Conservation (phyloP, 352 stramenopile genomes). For the Phytopythium aichiense region DNA sequence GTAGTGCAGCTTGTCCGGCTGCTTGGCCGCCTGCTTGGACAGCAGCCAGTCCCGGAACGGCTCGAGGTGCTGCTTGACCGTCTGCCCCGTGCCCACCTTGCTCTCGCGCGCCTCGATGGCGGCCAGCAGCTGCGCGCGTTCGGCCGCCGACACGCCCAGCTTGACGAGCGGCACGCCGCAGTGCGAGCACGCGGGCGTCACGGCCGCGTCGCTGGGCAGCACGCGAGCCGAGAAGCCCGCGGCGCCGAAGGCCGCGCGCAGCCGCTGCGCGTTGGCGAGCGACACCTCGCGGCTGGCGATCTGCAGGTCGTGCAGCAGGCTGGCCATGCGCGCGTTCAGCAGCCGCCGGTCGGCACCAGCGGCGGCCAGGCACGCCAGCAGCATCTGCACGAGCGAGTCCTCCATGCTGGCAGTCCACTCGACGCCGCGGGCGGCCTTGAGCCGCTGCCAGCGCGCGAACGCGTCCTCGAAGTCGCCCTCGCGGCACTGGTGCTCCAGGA, state of each 20-base stretch:
- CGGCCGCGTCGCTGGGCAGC: conserved; percentile 35
- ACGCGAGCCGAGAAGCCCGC: conserved; percentile 27
- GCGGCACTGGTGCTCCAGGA: conserved; percentile 51
- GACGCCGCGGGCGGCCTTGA: conserved; percentile 44
- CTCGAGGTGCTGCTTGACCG: conserved; percentile 51
- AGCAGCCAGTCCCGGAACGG: conserved; percentile 69
- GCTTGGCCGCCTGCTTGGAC: conserved; percentile 19
- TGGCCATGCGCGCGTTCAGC: conserved; percentile 48
- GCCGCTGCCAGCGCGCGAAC: conserved; percentile 45
- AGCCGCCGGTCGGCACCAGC: conserved; percentile 1
- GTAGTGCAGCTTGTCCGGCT: conserved; percentile 48
- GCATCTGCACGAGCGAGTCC: conserved; percentile 60
- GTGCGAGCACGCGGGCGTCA: conserved; percentile 30
- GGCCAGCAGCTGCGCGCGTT: conserved; percentile 41
- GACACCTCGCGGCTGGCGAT: conserved; percentile 57
- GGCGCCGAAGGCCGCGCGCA: conserved; percentile 39
- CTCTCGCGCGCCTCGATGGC: conserved; percentile 56
- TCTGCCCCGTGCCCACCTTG: conserved; percentile 29
- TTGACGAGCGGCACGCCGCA: conserved; percentile 47
- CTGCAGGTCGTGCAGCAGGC: conserved; percentile 51
- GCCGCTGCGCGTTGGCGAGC: conserved; percentile 29
- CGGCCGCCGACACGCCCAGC: conserved; percentile 26
- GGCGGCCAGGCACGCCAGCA: conserved; percentile 38
- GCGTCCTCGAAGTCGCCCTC: conserved; percentile 34
- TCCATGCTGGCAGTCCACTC: conserved; percentile 78